phyloP scores from a whole-genome alignment of 2,329 filamentous ascomycete species.

The Xylaria sp. region DNA sequence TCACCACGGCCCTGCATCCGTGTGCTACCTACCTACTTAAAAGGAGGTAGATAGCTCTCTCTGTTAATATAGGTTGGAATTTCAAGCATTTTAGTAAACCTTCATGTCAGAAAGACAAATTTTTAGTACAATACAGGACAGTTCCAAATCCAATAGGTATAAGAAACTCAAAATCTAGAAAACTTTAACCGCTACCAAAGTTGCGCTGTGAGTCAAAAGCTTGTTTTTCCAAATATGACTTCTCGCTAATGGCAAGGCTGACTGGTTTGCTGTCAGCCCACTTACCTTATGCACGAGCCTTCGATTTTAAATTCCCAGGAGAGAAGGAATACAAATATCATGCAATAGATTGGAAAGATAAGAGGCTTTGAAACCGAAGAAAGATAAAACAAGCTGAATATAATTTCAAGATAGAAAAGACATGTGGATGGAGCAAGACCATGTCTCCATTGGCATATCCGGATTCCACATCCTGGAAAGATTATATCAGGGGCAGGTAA shows the following conservation, averaged over 20 bases:
- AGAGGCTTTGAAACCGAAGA: background rate
- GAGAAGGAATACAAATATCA: too few species aligned
- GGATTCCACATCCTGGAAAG: background rate
- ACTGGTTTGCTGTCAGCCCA: background rate
- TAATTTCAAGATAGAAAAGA: too few species aligned
- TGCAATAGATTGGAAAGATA: background rate
- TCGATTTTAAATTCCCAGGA: background rate
- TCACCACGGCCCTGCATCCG: background rate
- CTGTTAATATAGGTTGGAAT: too few species aligned
- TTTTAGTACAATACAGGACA: too few species aligned
- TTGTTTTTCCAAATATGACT: background rate
- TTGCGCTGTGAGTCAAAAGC: background rate
- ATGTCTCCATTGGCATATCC: background rate
- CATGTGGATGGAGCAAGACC: background rate
- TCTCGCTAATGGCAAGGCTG: background rate
- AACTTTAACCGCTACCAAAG: background rate
- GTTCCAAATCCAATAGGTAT: too few species aligned
- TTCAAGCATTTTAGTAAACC: too few species aligned
- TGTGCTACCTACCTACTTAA: background rate
- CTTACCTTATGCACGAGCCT: background rate
- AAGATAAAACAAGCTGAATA: too few species aligned
- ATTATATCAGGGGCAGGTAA: background rate
- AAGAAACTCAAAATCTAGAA: background rate
- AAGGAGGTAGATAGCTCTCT: too few species aligned
- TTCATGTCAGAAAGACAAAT: too few species aligned